Base-by-base conservation (phyloP, 140 eudicot species). In the Bidens hawaiensis region DNA sequence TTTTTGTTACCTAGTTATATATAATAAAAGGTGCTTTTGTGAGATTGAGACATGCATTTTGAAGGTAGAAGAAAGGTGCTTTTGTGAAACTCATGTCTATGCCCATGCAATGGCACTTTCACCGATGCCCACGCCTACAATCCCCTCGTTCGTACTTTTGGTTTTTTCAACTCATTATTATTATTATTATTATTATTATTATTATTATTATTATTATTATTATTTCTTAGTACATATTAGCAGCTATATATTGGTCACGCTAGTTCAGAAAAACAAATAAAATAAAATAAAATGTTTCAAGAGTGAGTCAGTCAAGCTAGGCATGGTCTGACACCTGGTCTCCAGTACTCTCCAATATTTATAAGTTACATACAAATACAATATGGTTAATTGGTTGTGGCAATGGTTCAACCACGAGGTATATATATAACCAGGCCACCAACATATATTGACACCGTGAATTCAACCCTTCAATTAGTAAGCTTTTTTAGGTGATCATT, bases 51-150 rank as follows among this genome's bases (percentile, higher is more conserved):
- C 56, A 50, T 50, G 56, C 56, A 64, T 64, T 58, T 61, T 24
- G 34, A 15, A 62, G 49, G 11, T 49, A 25, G 13, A 38, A 38
- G 45, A 12, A 38, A 50, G 71, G 34, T 65, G 16, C 71, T 23
- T 65, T 65, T 31, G n/a, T 64, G 46, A 46, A 46, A 49, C 49
- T 12, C 69, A 42, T 68, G 56, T 54, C 65, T 25, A 55, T 55
- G 73, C 73, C 73, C 73, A 68, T 68, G 73, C 66, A 68, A 25
- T 43, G 27, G 73, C 73, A 68, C 73, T 42, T 41, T 55, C 48
- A 68, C 73, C 73, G 33, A 68, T 68, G 58, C 73, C 65, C 73
- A 68, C 73, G 73, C 73, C 65, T 68, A 41, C 65, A 27, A 67
- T 18, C 47, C 73, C 57, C 54, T 55, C 56, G 16, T 67, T 38